Base-by-base conservation (phyloP, 306 rosid species). In the Cicer judaicum region DNA sequence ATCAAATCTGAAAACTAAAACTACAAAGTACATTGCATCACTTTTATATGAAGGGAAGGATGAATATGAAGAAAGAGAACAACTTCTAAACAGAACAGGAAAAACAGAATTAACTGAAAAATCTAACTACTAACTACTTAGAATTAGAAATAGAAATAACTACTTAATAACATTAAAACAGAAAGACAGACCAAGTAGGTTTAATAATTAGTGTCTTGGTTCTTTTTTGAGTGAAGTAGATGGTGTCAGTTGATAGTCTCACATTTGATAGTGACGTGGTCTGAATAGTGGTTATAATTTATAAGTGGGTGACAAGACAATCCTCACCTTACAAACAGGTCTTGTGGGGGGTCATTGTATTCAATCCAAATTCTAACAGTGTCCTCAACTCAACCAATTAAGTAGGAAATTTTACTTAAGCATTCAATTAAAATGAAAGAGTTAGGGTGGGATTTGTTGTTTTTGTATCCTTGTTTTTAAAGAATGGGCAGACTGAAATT, bases 371-470 rank as follows among this genome's bases (percentile, higher is more conserved):
- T 60, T 13, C 10, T 60, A 34, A 16, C 43, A 60, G 10, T 12
- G 43, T 15, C 65, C 40, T 57, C 15, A 7, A 60, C 73, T 68
- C 14, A 63, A 73, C 10, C 14, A 2, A 15, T 40, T 7, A 24
- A 49, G 54, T 74, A 61, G 53, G 70, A 48, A 68, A 12, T 54
- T 60, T 74, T 68, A 46, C 70, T 66, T 57, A 52, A 49, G 66
- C 67, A 36, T 54, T 72, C n/a, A 63, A 29, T 43, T 66, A 42
- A 73, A 63, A 44, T 68, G 42, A 7, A 18, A 73, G 83, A 59
- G 46, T 16, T 44, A 18, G 61, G 73, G 16, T 44, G 36, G 67
- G 69, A 21, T 64, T 14, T 75, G 21, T 80, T 63, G 38, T 78
- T 57, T 49, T 60, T 56, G 65, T 55, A 52, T 67, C 75, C 14